Evolutionary conservation across 2,329 filamentous ascomycete genomes (phyloP).

Genomic region (Aspergillus neotritici): DNA sequence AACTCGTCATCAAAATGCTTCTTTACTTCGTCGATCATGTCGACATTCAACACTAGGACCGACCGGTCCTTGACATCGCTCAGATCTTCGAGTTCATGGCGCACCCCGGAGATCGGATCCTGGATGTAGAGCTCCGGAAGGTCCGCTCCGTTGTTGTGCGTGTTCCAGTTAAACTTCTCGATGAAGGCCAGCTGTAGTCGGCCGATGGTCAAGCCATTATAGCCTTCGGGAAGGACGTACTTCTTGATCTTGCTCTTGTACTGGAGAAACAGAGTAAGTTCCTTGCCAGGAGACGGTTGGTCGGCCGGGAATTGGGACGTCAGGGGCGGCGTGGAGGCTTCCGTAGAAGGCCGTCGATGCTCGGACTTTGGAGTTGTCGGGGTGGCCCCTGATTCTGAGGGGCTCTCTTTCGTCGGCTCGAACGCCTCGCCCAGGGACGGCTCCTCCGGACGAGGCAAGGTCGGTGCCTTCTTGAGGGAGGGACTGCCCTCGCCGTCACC

Average conservation of each 20-base stretch:
- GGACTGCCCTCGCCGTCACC: constrained; percentile 16
- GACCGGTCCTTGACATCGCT: constrained; percentile 89
- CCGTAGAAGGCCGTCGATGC: constrained; percentile 14
- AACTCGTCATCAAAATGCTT: constrained; percentile 91
- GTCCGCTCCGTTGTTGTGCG: constrained; percentile 85
- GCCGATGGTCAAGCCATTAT: constrained; percentile 76
- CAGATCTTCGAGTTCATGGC: constrained; percentile 91
- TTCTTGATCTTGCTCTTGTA: constrained; percentile 98
- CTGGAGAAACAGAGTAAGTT: constrained; percentile 88
- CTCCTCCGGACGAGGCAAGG: constrained; percentile 43
- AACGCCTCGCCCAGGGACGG: constrained; percentile 32
- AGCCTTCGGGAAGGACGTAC: constrained; percentile 79
- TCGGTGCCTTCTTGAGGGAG: constrained; percentile 37
- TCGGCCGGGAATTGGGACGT: constrained; percentile 55
- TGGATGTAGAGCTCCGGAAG: constrained; percentile 97
- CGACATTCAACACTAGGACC: constrained; percentile 90
- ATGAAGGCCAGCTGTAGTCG: constrained; percentile 93
- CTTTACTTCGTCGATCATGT: constrained; percentile 92
- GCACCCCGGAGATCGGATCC: constrained; percentile 89
- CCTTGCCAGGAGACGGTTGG: constrained; percentile 66
- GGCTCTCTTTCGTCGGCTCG: constrained; percentile 27
- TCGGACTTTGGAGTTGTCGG: constrained; percentile 25
- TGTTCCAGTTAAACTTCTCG: constrained; percentile 99
- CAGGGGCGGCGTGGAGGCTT: constrained; percentile 38
- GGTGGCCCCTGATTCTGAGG: constrained; percentile 11